These are phyloP conservation scores for Pouteria glomerata DNA, from an alignment of 148 eudicot species.

Conservation along the genomic window DNA sequence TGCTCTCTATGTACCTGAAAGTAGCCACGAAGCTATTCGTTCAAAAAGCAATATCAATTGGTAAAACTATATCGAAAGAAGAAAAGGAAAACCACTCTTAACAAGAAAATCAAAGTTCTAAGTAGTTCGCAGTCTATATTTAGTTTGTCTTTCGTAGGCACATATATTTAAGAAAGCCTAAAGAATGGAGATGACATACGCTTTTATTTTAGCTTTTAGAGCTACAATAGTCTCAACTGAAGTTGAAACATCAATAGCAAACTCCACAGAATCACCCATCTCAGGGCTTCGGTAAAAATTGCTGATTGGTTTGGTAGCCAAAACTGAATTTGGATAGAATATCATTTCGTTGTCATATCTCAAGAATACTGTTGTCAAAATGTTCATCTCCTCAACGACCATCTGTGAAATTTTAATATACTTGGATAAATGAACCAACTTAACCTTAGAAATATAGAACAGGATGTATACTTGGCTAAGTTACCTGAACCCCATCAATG, in stretches of 20 bases:
- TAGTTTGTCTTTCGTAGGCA: no score
- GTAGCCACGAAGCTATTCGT: neutral
- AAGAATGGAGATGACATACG: constrained; percentile 24
- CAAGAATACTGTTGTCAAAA: constrained; percentile 57
- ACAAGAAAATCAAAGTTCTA: no score
- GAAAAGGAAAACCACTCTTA: no score
- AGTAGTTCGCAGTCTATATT: no score
- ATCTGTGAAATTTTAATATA: constrained; percentile 25
- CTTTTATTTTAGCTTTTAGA: constrained; percentile 40
- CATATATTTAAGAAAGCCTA: neutral
- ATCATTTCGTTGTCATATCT: constrained; percentile 56
- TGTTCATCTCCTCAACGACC: constrained; percentile 70
- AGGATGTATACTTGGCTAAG: neutral
- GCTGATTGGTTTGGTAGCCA: constrained; percentile 54
- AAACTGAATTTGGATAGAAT: constrained; percentile 51
- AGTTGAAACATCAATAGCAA: constrained; percentile 47
- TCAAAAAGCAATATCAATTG: no score
- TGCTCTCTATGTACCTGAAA: constrained; percentile 74
- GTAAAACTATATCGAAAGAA: no score
- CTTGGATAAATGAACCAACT: neutral
- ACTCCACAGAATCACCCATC: constrained; percentile 50
- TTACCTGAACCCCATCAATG: constrained; percentile 50
- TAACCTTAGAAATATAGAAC: neutral
- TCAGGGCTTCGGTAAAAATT: constrained; percentile 63
- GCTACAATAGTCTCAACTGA: constrained; percentile 39